Percentiles rank a stretch among this genome's conserved stretches.
Evolutionary conservation across 441 rosid genomes (phyloP).

Genomic region (Erodium moschatum): DNA sequence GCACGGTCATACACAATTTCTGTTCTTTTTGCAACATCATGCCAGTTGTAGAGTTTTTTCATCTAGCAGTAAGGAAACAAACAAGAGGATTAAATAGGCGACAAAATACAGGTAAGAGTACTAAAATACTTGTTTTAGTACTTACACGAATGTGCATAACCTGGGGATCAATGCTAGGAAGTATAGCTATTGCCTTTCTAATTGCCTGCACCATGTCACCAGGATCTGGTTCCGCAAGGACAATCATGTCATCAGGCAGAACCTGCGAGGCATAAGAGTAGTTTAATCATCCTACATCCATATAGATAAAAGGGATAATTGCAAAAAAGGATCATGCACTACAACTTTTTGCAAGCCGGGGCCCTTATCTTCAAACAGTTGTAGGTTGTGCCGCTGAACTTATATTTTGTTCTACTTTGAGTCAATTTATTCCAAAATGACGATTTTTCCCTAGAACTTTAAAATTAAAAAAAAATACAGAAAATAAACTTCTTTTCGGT

Average conservation of each 20-base stretch:
- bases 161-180: slow-evolving; percentile 67
- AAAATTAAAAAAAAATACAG: too few relatives aligned
- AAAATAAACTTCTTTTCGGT: too few relatives aligned
- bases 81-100: slow-evolving; percentile 3
- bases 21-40: slow-evolving; percentile 87
- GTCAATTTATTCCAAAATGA: too few relatives aligned
- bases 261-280: slow-evolving; percentile 27
- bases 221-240: slow-evolving; percentile 94
- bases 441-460: too few relatives aligned
- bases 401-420: too few relatives aligned
- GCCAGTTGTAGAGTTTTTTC: slow-evolving; percentile 89
- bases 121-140: slow-evolving; percentile 10
- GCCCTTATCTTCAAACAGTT: too few relatives aligned
- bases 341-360: too few relatives aligned
- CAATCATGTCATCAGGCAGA: slow-evolving; percentile 92
- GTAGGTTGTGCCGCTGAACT: too few relatives aligned
- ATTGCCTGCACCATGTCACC: slow-evolving; percentile 79
- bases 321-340: too few relatives aligned
- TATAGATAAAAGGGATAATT: not conserved
- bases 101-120: slow-evolving; percentile 3
- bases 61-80: slow-evolving; percentile 35
- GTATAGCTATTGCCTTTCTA: slow-evolving; percentile 63
- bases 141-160: slow-evolving; percentile 83
- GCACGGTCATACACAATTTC: slow-evolving; percentile 86
- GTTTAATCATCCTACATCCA: not conserved